phyloP scores from a whole-genome alignment of 352 stramenopile species.

The Phytophthora colocasiae region DNA sequence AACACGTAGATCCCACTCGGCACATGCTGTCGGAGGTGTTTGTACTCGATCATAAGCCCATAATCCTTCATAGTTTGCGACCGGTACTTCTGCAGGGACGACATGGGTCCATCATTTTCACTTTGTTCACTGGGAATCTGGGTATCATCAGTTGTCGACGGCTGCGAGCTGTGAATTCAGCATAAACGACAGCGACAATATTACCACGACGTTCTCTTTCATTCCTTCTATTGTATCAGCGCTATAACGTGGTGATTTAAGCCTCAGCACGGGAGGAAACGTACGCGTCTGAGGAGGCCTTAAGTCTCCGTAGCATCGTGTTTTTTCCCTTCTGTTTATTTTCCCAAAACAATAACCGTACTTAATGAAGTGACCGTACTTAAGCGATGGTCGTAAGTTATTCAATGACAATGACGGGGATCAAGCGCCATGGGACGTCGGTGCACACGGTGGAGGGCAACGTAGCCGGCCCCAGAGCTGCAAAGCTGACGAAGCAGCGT shows the following conservation, averaged over 20 bases:
- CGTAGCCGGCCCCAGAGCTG: constrained; percentile 91
- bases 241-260: constrained; percentile 1
- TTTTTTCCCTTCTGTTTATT: constrained; percentile 4
- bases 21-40: constrained; percentile 95
- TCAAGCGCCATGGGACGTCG: constrained; percentile 83
- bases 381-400: too few relatives aligned
- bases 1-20: constrained; percentile 96
- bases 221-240: background rate
- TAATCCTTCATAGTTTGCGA: constrained; percentile 94
- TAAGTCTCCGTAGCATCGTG: constrained; percentile 74
- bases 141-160: constrained; percentile 15
- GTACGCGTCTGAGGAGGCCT: constrained; percentile 63
- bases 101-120: constrained; percentile 62
- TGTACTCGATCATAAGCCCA: constrained; percentile 98
- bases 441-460: constrained; percentile 98
- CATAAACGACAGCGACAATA: constrained; percentile 4
- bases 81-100: constrained; percentile 84
- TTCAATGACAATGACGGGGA: constrained; percentile 54
- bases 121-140: constrained; percentile 26
- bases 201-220: background rate
- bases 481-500: constrained; percentile 92
- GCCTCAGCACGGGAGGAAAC: constrained; percentile 5
- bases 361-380: constrained; percentile 18
- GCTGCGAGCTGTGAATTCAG: constrained; percentile 24
- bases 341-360: constrained; percentile 27